These are phyloP conservation scores for Grosmannia serpens DNA, from an alignment of 2,329 filamentous ascomycete species.

Conservation along the genomic window DNA sequence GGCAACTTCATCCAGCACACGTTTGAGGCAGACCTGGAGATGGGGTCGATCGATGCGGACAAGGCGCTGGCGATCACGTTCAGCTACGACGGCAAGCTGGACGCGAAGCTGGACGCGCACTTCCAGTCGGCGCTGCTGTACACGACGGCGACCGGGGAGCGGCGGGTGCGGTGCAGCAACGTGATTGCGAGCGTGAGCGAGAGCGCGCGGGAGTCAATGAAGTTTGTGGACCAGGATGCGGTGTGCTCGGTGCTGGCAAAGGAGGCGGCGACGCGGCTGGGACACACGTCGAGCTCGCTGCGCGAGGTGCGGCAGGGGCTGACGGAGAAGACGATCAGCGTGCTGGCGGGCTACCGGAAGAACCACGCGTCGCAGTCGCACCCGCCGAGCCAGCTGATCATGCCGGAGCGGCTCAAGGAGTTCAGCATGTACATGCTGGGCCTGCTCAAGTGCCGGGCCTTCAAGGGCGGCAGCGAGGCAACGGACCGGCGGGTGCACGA, in stretches of 20 bases:
- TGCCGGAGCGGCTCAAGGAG: constrained; percentile 93
- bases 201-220: constrained; percentile 71
- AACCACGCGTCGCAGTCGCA: constrained; percentile 74
- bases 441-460: constrained; percentile 78
- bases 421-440: constrained; percentile 93
- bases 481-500: constrained; percentile 86
- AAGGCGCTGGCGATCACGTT: constrained; percentile 89
- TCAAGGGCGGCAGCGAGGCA: constrained; percentile 86
- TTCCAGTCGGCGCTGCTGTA: constrained; percentile 95
- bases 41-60: constrained; percentile 84
- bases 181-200: constrained; percentile 88
- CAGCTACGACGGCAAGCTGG: constrained; percentile 93
- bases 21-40: constrained; percentile 87
- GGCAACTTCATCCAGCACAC: constrained; percentile 95
- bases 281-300: constrained; percentile 54
- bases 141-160: constrained; percentile 79
- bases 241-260: constrained; percentile 83
- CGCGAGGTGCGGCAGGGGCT: constrained; percentile 78
- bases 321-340: constrained; percentile 86
- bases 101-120: constrained; percentile 89
- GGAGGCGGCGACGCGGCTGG: constrained; percentile 80
- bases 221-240: constrained; percentile 91
- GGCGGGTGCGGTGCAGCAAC: constrained; percentile 86
- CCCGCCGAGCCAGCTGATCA: constrained; percentile 82
- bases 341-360: constrained; percentile 85